These are phyloP conservation scores for Xylona heveae DNA, from an alignment of 495 filamentous ascomycete species.

Conservation along the genomic window DNA sequence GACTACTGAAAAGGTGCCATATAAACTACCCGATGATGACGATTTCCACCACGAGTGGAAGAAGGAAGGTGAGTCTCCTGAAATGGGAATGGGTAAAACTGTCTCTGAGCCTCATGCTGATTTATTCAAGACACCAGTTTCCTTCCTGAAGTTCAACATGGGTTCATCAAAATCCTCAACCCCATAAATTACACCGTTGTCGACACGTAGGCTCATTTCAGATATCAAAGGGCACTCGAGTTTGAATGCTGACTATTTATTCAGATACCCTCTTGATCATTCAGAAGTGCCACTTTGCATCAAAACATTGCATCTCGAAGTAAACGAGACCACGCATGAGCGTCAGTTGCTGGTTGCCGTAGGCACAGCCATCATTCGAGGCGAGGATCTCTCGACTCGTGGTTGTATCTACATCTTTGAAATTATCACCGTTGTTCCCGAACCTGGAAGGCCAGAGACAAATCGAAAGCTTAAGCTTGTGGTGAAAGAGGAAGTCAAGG, in stretches of 20 bases:
- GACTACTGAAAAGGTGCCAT: slow-evolving; percentile 40
- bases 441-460: slow-evolving; percentile 68
- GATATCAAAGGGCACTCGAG: not conserved
- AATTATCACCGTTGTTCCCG: slow-evolving; percentile 72
- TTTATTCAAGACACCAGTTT: slow-evolving; percentile 25
- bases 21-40: slow-evolving; percentile 67
- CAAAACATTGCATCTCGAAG: slow-evolving; percentile 64
- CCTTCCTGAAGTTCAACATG: slow-evolving; percentile 43
- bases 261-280: slow-evolving; percentile 32
- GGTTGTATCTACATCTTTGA: slow-evolving; percentile 88
- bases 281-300: slow-evolving; percentile 62
- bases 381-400: slow-evolving; percentile 69
- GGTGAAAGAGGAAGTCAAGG: slow-evolving; percentile 75
- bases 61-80: slow-evolving; percentile 28
- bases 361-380: slow-evolving; percentile 62
- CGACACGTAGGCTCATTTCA: slow-evolving; percentile 31
- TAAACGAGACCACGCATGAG: slow-evolving; percentile 76
- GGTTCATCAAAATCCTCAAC: slow-evolving; percentile 50
- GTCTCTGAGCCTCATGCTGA: slow-evolving; percentile 7
- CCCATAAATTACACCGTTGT: slow-evolving; percentile 56
- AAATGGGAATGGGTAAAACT: slow-evolving; percentile 1
- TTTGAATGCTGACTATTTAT: slow-evolving; percentile 1
- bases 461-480: slow-evolving; percentile 67
- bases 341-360: slow-evolving; percentile 61
- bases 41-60: slow-evolving; percentile 65